Percentiles rank a stretch among this genome's conserved stretches.
phyloP scores from a whole-genome alignment of 1,139 yeast species.

The Hyphopichia khmerensis region DNA sequence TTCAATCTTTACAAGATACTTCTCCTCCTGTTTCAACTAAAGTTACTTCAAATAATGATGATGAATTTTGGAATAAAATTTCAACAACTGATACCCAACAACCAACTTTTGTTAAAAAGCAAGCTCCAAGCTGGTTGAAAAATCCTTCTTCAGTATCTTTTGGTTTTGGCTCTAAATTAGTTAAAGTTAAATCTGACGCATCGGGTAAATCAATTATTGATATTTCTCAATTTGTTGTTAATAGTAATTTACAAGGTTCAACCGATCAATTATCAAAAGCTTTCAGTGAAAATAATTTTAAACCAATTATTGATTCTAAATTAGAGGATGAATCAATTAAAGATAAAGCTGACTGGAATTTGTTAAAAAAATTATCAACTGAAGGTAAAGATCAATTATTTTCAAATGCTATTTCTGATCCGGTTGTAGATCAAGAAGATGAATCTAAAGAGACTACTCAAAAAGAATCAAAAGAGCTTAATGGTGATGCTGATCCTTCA shows the following conservation, averaged over 20 bases:
- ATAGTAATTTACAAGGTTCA: conserved; percentile 36
- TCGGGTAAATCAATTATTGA: conserved; percentile 46
- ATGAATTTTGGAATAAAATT: conserved; percentile 74
- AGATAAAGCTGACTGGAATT: conserved; percentile 70
- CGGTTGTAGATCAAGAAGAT: conserved; percentile 17
- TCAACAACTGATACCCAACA: conserved; percentile 75
- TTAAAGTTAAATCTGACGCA: conserved; percentile 46
- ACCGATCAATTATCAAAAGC: conserved; percentile 57
- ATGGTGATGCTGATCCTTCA: background rate
- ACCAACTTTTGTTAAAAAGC: conserved; percentile 63
- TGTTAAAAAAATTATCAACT: conserved; percentile 56
- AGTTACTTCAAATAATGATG: conserved; percentile 58
- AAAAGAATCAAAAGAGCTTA: conserved; percentile 15
- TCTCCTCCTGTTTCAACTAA: conserved; percentile 52
- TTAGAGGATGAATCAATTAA: conserved; percentile 37
- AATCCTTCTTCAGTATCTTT: conserved; percentile 76
- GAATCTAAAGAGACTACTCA: conserved; percentile 17
- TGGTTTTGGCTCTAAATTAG: conserved; percentile 93
- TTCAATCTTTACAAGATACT: conserved; percentile 88
- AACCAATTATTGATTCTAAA: conserved; percentile 54
- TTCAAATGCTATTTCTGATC: conserved; percentile 15
- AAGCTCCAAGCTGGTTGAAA: conserved; percentile 89
- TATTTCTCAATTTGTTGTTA: conserved; percentile 49
- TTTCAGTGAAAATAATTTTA: conserved; percentile 53
- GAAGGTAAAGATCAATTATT: conserved; percentile 46